A percentile compares a stretch with the other conserved stretches of the same genome.
These are phyloP conservation scores for Phyllosticta ampelicida DNA, from an alignment of 2,329 filamentous ascomycete species.

Conservation along the genomic window DNA sequence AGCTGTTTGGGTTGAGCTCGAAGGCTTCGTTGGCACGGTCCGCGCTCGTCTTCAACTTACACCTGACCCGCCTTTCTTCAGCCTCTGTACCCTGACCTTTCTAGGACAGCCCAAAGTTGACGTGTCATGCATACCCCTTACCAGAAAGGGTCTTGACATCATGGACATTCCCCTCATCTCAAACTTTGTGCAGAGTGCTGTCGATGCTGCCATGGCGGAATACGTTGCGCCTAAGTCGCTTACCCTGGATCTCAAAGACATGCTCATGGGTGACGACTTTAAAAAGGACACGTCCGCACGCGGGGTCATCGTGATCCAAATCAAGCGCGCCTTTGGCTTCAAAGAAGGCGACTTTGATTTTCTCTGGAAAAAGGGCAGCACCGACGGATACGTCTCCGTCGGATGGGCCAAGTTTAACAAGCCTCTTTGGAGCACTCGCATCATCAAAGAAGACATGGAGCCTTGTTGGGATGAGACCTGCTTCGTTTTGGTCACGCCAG, in stretches of 20 bases:
- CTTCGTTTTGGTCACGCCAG: conserved; percentile 56
- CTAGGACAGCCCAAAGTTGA: conserved; percentile 65
- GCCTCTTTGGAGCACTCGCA: conserved; percentile 53
- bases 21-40: conserved; percentile 60
- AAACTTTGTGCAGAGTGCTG: conserved; percentile 62
- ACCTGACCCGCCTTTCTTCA: conserved; percentile 67
- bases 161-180: conserved; percentile 68
- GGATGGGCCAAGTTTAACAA: conserved; percentile 72
- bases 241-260: conserved; percentile 64
- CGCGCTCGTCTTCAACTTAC: conserved; percentile 60
- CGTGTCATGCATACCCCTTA: conserved; percentile 58
- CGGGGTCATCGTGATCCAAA: conserved; percentile 55
- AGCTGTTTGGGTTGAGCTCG: conserved; percentile 64
- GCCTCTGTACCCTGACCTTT: conserved; percentile 63
- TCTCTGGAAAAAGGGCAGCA: conserved; percentile 48
- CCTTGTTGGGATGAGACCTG: conserved; percentile 62
- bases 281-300: conserved; percentile 60
- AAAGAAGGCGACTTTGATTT: conserved; percentile 58
- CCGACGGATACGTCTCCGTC: conserved; percentile 61
- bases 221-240: conserved; percentile 69
- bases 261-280: conserved; percentile 67
- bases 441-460: conserved; percentile 54
- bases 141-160: conserved; percentile 57
- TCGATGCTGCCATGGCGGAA: conserved; percentile 62
- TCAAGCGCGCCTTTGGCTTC: conserved; percentile 58